Evolutionary conservation across 2,329 filamentous ascomycete species (phyloP).

Genomic region (Diaporthe ilicicola): DNA sequence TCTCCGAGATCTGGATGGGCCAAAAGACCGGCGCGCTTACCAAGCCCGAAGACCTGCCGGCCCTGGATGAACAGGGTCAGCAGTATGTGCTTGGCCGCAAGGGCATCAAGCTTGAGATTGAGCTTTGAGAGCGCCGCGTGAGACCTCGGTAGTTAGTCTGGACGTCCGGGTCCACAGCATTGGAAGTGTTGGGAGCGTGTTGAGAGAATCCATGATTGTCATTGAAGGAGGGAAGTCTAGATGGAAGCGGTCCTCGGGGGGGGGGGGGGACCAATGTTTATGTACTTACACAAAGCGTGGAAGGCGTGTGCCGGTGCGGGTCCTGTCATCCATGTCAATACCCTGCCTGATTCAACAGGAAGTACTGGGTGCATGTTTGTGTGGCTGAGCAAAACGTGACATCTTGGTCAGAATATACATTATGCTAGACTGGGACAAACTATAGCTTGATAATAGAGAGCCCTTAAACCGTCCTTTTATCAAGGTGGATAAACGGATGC

Average conservation of each 20-base stretch:
- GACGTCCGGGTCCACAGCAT: neutral
- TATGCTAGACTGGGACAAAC: neutral
- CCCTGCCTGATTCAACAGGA: too few species aligned
- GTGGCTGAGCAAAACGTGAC: neutral
- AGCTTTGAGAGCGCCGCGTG: neutral
- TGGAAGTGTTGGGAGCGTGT: too few species aligned
- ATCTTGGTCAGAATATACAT: neutral
- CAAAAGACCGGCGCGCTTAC: neutral
- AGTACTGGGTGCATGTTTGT: neutral
- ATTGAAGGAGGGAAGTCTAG: too few species aligned
- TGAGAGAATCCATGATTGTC: too few species aligned
- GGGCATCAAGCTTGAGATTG: neutral
- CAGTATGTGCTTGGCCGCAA: neutral
- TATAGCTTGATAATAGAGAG: neutral
- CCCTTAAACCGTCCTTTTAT: neutral
- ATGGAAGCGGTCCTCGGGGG: too few species aligned
- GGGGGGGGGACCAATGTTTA: too few species aligned
- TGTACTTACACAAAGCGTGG: too few species aligned
- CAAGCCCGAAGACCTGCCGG: neutral
- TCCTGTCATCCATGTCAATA: too few species aligned
- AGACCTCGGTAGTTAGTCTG: neutral
- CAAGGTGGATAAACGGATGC: neutral
- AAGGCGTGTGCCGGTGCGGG: too few species aligned
- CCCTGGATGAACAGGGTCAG: neutral
- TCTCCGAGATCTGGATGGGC: neutral